Evolutionary conservation across 73 alveolate species (phyloP).

Genomic region (Stentor coeruleus): DNA sequence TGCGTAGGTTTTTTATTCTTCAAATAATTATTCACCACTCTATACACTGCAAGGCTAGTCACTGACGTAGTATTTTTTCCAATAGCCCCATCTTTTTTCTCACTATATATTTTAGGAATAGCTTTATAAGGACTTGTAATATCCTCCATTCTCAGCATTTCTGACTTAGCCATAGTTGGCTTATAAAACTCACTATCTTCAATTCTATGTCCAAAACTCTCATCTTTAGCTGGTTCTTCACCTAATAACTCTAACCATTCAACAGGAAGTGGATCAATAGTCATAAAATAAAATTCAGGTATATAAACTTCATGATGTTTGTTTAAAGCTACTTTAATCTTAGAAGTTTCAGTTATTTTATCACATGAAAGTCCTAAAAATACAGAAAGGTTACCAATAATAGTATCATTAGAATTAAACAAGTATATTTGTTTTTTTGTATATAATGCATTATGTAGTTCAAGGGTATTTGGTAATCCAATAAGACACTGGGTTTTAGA

Average conservation of each 20-base stretch:
- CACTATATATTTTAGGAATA: background rate
- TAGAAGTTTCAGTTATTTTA: background rate
- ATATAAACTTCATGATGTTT: background rate
- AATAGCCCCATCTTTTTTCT: background rate
- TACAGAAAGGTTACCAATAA: background rate
- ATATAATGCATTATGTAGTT: background rate
- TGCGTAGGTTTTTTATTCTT: background rate
- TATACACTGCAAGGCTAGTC: background rate
- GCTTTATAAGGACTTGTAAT: background rate
- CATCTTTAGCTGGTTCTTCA: background rate
- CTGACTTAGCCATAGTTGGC: background rate
- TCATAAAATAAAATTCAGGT: background rate
- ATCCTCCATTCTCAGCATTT: conserved; percentile 10
- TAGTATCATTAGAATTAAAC: background rate
- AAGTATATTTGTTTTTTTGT: background rate
- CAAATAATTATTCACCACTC: background rate
- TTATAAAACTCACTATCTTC: background rate
- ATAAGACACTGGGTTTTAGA: background rate
- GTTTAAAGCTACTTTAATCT: background rate
- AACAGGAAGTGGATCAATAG: background rate
- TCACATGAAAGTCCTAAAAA: background rate
- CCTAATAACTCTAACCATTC: conserved; percentile 22
- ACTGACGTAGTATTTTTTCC: background rate
- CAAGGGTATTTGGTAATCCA: background rate
- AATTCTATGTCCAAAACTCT: background rate